Percentiles rank a stretch among this genome's conserved stretches.
Conservation (phyloP, 1,139 yeast genomes). For the Pichia sp. region DNA sequence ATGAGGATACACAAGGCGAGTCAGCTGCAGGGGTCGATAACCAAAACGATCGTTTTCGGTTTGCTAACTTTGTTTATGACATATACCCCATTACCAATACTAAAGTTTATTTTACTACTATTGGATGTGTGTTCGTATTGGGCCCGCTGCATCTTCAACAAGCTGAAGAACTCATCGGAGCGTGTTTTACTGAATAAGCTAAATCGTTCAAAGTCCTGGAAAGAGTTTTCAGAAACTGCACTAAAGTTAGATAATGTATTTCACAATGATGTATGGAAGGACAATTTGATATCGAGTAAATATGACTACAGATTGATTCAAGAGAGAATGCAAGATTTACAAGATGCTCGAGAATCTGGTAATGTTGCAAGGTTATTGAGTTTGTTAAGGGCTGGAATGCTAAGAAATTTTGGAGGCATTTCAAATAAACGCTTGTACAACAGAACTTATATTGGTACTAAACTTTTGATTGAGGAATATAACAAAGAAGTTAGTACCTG, state of each 20-base stretch:
- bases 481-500: constrained; percentile 71
- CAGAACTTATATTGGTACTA: constrained; percentile 83
- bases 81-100: constrained; percentile 19
- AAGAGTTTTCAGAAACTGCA: constrained; percentile 60
- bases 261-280: constrained; percentile 77
- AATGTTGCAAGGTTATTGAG: constrained; percentile 61
- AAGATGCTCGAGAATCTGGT: constrained; percentile 57
- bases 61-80: constrained; percentile 15
- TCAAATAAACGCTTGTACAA: constrained; percentile 75
- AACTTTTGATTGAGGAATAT: constrained; percentile 81
- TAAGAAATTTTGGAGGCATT: constrained; percentile 89
- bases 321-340: constrained; percentile 61
- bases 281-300: constrained; percentile 73
- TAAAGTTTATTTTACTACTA: constrained; percentile 15
- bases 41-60: constrained; percentile 12
- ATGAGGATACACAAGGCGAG: constrained; percentile 8
- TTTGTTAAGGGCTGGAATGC: constrained; percentile 72
- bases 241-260: constrained; percentile 59
- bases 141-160: constrained; percentile 24
- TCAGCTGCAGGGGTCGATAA: constrained; percentile 9
- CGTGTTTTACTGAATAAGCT: constrained; percentile 38
- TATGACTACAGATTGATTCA: constrained; percentile 83
- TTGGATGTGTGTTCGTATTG: constrained; percentile 20
- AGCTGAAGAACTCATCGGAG: constrained; percentile 32
- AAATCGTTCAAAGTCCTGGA: constrained; percentile 44